phyloP scores from a whole-genome alignment of 2,329 filamentous ascomycete genomes.

The Cladosporium oxysporum region DNA sequence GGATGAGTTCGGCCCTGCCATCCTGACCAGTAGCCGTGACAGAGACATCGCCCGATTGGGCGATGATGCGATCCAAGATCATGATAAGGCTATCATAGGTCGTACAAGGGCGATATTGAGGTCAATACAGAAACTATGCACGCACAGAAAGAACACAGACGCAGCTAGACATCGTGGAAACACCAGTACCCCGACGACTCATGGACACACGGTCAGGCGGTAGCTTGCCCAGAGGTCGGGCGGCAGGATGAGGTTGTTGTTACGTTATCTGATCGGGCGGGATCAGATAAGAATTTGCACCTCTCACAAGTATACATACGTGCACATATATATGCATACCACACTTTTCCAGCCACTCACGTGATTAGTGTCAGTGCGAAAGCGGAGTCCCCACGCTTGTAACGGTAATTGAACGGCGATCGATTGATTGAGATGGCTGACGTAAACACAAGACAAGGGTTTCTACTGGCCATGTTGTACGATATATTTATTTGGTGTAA shows the following conservation, averaged over 20 bases:
- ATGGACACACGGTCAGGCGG: conserved; percentile 1
- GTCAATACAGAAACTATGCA: not conserved
- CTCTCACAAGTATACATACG: not conserved
- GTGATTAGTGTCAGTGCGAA: not conserved
- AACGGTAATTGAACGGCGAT: not conserved
- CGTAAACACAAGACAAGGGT: not conserved
- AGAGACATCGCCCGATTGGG: conserved; percentile 13
- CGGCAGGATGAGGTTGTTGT: conserved; percentile 1
- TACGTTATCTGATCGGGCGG: conserved; percentile 13
- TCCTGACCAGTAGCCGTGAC: not conserved
- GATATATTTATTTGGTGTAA: not conserved
- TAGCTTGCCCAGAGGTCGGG: conserved; percentile 3
- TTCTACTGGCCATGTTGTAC: not conserved
- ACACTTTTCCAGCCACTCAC: not conserved
- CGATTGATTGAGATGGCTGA: not conserved
- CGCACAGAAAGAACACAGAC: not conserved
- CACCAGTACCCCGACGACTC: not conserved
- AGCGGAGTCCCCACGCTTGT: not conserved
- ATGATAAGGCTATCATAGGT: not conserved
- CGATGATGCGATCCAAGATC: conserved; percentile 15
- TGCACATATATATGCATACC: not conserved
- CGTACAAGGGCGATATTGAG: not conserved
- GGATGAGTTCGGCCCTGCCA: conserved; percentile 3
- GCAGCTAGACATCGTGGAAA: conserved; percentile 1
- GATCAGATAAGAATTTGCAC: conserved; percentile 2